phyloP scores from a whole-genome alignment of 2,329 filamentous ascomycete species.

The Chaetoscypha palmicola region DNA sequence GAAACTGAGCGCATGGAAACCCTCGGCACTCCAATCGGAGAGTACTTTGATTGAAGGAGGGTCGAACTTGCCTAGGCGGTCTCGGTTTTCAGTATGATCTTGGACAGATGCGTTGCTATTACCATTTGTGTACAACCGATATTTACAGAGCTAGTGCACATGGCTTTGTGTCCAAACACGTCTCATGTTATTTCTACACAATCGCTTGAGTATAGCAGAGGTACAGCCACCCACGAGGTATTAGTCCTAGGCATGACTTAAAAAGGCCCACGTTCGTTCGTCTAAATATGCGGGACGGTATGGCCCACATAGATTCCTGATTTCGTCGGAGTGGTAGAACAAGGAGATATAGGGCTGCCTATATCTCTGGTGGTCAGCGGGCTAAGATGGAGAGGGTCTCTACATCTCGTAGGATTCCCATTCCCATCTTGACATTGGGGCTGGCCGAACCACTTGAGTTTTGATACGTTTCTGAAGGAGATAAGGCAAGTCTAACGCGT shows the following conservation, averaged over 20 bases:
- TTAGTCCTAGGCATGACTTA: slow-evolving; percentile 37
- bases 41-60: slow-evolving; percentile 2
- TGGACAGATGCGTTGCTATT: no score
- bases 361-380: slow-evolving; percentile 1
- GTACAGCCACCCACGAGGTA: no score
- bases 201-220: no score
- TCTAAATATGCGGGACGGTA: slow-evolving; percentile 1
- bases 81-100: no score
- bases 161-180: no score
- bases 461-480: slow-evolving; percentile 21
- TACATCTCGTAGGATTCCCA: not conserved
- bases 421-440: not conserved
- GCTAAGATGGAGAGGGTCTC: not conserved
- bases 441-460: not conserved
- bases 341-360: slow-evolving; percentile 3
- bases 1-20: no score
- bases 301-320: not conserved
- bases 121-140: no score
- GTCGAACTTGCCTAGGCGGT: no score
- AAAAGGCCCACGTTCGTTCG: slow-evolving; percentile 32
- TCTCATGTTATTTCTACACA: no score
- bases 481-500: no score
- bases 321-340: slow-evolving; percentile 6
- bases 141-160: no score
- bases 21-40: no score